phyloP scores from a whole-genome alignment of 2,329 filamentous ascomycete species.

The Monosporascus sp. region DNA sequence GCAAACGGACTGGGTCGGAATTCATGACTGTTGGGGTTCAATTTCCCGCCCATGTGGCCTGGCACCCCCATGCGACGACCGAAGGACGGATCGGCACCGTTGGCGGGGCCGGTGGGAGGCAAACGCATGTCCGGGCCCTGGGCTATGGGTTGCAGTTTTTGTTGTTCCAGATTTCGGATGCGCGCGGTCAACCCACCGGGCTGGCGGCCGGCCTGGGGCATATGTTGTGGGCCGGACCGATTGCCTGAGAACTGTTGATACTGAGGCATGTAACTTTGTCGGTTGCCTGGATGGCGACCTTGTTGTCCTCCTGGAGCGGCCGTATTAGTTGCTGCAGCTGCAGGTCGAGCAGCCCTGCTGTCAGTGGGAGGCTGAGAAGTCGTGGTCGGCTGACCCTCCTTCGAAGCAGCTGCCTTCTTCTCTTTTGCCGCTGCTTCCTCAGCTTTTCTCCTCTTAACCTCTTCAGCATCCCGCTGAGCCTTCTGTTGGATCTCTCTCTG shows the following conservation, averaged over 20 bases:
- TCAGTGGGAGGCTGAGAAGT: slow-evolving; percentile 14
- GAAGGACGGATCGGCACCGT: slow-evolving; percentile 46
- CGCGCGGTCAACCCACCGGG: slow-evolving; percentile 44
- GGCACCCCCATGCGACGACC: slow-evolving; percentile 48
- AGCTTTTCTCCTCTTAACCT: slow-evolving; percentile 44
- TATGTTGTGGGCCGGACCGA: slow-evolving; percentile 38
- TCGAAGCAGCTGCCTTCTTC: slow-evolving; percentile 44
- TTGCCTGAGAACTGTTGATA: slow-evolving; percentile 43
- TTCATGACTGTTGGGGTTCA: slow-evolving; percentile 65
- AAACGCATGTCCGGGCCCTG: slow-evolving; percentile 54
- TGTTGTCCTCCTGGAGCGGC: slow-evolving; percentile 13
- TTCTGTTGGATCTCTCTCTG: slow-evolving; percentile 91
- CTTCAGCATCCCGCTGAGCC: slow-evolving; percentile 69
- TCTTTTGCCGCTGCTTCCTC: slow-evolving; percentile 40
- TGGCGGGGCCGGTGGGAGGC: slow-evolving; percentile 69
- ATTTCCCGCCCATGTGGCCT: slow-evolving; percentile 47
- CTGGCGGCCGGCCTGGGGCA: slow-evolving; percentile 33
- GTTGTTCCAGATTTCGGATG: slow-evolving; percentile 47
- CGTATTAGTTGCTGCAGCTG: slow-evolving; percentile 19
- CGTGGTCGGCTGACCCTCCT: slow-evolving; percentile 37
- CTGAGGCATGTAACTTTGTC: slow-evolving; percentile 44
- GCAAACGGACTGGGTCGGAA: slow-evolving; percentile 84
- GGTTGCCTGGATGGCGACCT: slow-evolving; percentile 39
- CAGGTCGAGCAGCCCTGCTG: slow-evolving; percentile 25
- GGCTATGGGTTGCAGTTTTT: slow-evolving; percentile 32